Evolutionary conservation across 148 eudicot genomes (phyloP).

Genomic region (Vaccinium macrocarpon): DNA sequence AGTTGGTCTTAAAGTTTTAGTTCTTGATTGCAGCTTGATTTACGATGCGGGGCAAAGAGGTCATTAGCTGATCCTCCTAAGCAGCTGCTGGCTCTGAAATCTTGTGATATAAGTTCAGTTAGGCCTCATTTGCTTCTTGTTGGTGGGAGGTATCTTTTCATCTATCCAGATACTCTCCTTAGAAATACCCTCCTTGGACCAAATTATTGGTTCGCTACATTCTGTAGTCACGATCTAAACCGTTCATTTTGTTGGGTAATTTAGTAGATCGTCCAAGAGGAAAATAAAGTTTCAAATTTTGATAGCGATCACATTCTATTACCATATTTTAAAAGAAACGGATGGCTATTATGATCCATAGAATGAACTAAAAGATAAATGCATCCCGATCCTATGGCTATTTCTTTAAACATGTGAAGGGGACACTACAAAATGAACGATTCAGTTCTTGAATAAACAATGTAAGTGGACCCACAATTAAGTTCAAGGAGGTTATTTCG

Average conservation of each 20-base stretch:
- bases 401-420: not conserved
- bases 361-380: not conserved
- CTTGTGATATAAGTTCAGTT: constrained; percentile 79
- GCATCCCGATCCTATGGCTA: not conserved
- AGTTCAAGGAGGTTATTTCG: not conserved
- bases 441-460: not conserved
- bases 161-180: not conserved
- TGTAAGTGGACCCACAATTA: not conserved
- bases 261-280: not conserved
- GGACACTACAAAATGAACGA: not conserved
- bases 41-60: constrained; percentile 81
- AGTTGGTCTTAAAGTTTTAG: constrained; percentile 33
- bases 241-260: not conserved
- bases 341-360: not conserved
- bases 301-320: not conserved
- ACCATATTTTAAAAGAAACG: not conserved
- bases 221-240: not conserved
- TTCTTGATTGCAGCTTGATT: constrained; percentile 75
- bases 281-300: not conserved
- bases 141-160: constrained; percentile 79
- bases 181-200: not conserved
- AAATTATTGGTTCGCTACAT: not conserved
- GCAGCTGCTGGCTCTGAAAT: constrained; percentile 66
- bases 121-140: constrained; percentile 96
- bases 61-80: constrained; percentile 90